A percentile compares a stretch with the other conserved stretches of the same genome.
These are phyloP conservation scores for Agastache rugosa DNA, from an alignment of 257 asterid genomes.

Conservation along the genomic window DNA sequence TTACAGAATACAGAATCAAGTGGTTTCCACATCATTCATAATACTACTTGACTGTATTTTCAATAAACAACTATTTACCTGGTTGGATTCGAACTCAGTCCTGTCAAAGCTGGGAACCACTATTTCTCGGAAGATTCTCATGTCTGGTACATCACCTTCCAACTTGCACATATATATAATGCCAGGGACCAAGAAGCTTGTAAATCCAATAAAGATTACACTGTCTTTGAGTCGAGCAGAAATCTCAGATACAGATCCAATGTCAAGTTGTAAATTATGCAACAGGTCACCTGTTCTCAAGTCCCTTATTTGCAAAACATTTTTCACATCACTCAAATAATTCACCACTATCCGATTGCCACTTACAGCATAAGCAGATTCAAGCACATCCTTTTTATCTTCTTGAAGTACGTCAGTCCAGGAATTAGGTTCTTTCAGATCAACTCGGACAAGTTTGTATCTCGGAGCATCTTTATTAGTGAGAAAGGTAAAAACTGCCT, in stretches of 20 bases:
- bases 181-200: slow-evolving; percentile 89
- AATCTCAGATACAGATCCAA: slow-evolving; percentile 75
- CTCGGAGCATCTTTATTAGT: slow-evolving; percentile 94
- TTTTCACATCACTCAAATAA: slow-evolving; percentile 86
- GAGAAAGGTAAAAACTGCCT: slow-evolving; percentile 72
- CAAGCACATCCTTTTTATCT: slow-evolving; percentile 83
- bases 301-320: slow-evolving; percentile 85
- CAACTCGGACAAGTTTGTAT: slow-evolving; percentile 79
- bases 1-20: slow-evolving; percentile 10
- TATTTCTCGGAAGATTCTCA: slow-evolving; percentile 75
- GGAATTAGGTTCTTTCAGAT: slow-evolving; percentile 61
- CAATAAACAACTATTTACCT: slow-evolving; percentile 54
- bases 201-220: slow-evolving; percentile 64
- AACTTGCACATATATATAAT: slow-evolving; percentile 75
- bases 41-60: not conserved
- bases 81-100: slow-evolving; percentile 68
- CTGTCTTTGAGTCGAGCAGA: slow-evolving; percentile 76
- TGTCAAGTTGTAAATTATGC: slow-evolving; percentile 77
- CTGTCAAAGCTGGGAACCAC: slow-evolving; percentile 83
- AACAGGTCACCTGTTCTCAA: slow-evolving; percentile 71
- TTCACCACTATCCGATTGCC: slow-evolving; percentile 64
- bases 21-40: slow-evolving; percentile 17
- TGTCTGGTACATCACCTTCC: slow-evolving; percentile 55
- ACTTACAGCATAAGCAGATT: slow-evolving; percentile 82
- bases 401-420: slow-evolving; percentile 81